These are phyloP conservation scores for Colletotrichum horii DNA, from an alignment of 2,329 filamentous ascomycete genomes.

Conservation along the genomic window DNA sequence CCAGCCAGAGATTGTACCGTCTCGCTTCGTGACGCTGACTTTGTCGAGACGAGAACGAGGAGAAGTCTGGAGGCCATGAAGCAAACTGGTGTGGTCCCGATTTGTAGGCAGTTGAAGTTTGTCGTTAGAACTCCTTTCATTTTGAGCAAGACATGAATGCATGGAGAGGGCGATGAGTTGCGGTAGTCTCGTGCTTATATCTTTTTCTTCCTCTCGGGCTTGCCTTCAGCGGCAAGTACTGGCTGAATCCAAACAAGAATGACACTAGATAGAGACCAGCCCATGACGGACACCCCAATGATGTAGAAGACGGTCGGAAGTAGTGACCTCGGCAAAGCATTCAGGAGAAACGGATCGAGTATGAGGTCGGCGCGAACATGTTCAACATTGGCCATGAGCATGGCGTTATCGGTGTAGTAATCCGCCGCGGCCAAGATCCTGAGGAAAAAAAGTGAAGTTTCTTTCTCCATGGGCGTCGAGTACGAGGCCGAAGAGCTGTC, in stretches of 20 bases:
- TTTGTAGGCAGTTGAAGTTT: conserved; percentile 7
- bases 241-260: conserved; percentile 36
- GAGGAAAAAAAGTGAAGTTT: conserved; percentile 69
- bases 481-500: background rate
- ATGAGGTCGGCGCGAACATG: conserved; percentile 81
- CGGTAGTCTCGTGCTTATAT: background rate
- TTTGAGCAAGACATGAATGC: conserved; percentile 7
- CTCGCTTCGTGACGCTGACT: background rate
- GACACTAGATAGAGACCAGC: conserved; percentile 48
- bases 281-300: conserved; percentile 58
- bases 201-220: conserved; percentile 45
- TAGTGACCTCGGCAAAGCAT: conserved; percentile 80
- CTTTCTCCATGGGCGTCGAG: background rate
- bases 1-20: background rate
- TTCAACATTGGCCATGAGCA: conserved; percentile 77
- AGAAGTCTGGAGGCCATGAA: background rate
- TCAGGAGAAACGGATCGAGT: conserved; percentile 83
- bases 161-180: background rate
- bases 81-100: background rate
- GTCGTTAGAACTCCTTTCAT: conserved; percentile 12
- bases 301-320: conserved; percentile 75
- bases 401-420: conserved; percentile 78
- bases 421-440: conserved; percentile 79
- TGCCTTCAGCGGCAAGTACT: conserved; percentile 28
- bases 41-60: background rate